Evolutionary conservation across 345 rosid genomes (phyloP), one percentile per base, ranked within the genome.

Genomic region (Abelmoschus esculentus): DNA sequence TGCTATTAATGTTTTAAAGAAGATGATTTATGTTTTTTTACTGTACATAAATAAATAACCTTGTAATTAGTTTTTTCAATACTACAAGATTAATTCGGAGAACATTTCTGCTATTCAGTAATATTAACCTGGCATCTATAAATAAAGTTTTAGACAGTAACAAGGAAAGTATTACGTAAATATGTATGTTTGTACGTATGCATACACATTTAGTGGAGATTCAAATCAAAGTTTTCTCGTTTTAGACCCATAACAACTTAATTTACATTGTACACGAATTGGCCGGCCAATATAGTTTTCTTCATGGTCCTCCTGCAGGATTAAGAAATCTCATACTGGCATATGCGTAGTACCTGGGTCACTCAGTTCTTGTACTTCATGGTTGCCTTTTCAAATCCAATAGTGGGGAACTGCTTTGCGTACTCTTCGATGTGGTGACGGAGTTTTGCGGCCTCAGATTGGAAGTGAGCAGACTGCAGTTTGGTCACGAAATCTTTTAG

Each of bases 301-400:
- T 52, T 52, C 56, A 1, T 17, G 7, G 22, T 52, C 13, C 3
- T 0, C 9, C 10, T 13, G 7, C 55, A 52, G 19, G 7, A 46
- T 0, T 52, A 1, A 3, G 13, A n/a, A 52, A 52, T 10, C 55
- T 0, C 55, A 52, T 46, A 3, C 14, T 12, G 15, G 50, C n/a
- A 46, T 15, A 46, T 52, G 19, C 19, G 5, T 52, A 47, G 11
- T 42, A 14, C 19, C 55, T 64, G n/a, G 49, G 64, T 17, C 28
- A 42, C 66, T 93, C 81, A 93, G 79, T 88, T 89, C 84, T 89
- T 91, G 91, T 91, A 91, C 81, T 93, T 93, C 97, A 93, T 93
- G 75, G 97, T 86, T 81, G 78, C 89, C 73, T 93, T 93, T 66
- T 89, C 96, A 61, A 93, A 93, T 11, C 97, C 96, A 26, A 91